Evolutionary conservation across 129 eudicot species (phyloP), one percentile per base, ranked within the genome.

Genomic region (Heracleum sosnowskyi): DNA sequence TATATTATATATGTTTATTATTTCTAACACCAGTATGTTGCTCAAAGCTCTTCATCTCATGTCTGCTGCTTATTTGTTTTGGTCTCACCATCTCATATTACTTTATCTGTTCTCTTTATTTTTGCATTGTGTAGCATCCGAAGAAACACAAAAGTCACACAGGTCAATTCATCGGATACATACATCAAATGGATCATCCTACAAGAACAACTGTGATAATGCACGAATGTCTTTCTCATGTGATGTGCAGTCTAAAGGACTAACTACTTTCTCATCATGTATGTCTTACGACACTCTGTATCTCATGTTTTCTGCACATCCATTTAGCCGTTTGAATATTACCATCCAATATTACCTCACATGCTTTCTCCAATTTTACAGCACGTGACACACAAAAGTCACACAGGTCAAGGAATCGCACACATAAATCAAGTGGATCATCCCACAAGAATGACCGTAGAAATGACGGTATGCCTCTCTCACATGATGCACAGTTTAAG

Each of bases 351-450:
- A 86, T 86, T 63, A 79, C 81, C 20, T 77, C 8, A 40, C 34
- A 68, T 80, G 41, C 64, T 22, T 80, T 82, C 55, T 88, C 73
- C 28, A 63, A 79, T 76, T 81, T 85, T 80, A 74, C 85, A 93
- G 98, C 88, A 86, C 89, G 87, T 82, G 97, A 93, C 70, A 87
- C 96, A 39, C 90, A 87, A 83, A 93, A 86, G 83, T 87, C 95
- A 31, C 87, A 93, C 40, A 86, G 96, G 81, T 89, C 91, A 79
- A 89, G 91, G 86, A 81, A 90, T 78, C 95, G 91, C 57, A 82
- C 70, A 28, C 96, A 88, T 78, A 89, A 87, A 81, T 81, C 88
- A 71, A 79, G 83, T n/a, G 90, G 89, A 70, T 84, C 93, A 35
- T 87, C 92, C 51, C 88, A 87, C 64, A 89, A 86, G 84, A 86